Percentiles rank a stretch among this genome's conserved stretches.
Conservation (phyloP, 306 rosid species). For the Lablab purpureus region DNA sequence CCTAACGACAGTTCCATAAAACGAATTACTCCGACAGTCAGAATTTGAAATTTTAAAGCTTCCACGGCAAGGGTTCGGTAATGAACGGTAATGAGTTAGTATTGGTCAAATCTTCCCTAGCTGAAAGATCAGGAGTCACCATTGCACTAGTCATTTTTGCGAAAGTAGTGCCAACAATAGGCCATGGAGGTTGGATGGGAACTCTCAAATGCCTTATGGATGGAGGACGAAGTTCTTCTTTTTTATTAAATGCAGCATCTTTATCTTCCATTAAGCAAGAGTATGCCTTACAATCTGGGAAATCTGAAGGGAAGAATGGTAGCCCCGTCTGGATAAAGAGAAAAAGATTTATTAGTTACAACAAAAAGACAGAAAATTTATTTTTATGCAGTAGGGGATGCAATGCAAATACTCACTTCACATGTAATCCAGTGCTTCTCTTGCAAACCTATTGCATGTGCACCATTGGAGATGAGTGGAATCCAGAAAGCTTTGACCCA, state of each 20-base stretch:
- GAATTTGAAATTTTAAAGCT: conserved; percentile 39
- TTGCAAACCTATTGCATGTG: conserved; percentile 83
- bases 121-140: conserved; percentile 43
- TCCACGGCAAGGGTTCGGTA: conserved; percentile 40
- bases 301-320: conserved; percentile 81
- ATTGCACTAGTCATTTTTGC: conserved; percentile 38
- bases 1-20: conserved; percentile 68
- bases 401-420: conserved; percentile 66
- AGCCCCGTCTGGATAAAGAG: conserved; percentile 61
- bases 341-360: neutral
- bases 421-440: conserved; percentile 86
- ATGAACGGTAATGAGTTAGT: conserved; percentile 37
- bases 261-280: conserved; percentile 59
- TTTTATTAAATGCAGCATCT: conserved; percentile 50
- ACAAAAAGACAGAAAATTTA: neutral
- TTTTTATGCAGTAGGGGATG: conserved; percentile 1
- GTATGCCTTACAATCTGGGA: conserved; percentile 86
- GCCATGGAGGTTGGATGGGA: conserved; percentile 80
- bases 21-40: conserved; percentile 43
- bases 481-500: conserved; percentile 91
- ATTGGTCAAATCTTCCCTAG: conserved; percentile 36
- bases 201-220: conserved; percentile 58
- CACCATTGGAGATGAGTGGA: conserved; percentile 76
- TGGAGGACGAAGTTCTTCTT: conserved; percentile 62
- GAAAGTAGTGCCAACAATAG: conserved; percentile 54